Evolutionary conservation across 1,284 basidiomycete genomes (phyloP), one percentile per base, ranked within the genome.

Genomic region (Austroboletus niveus): DNA sequence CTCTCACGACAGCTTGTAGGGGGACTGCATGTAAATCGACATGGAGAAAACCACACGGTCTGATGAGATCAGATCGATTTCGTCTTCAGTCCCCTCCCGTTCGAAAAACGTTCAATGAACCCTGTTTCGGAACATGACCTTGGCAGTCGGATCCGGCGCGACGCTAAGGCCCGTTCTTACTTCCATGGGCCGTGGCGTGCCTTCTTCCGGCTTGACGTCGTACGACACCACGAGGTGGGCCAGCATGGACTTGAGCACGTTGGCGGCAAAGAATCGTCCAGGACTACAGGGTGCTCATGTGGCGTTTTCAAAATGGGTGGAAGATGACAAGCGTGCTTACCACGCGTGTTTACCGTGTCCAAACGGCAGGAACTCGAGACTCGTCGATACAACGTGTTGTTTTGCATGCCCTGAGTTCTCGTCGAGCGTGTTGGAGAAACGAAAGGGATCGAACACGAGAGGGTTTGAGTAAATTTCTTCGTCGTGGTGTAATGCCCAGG

Each of bases 71-170:
- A 24, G 22, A 24, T 24, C 22, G 22, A 24, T 24, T 24, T 24
- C 22, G 22, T 24, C 22, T 24, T 24, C 22, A 5, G 22, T 24
- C 5, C 22, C 14, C 32, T 9, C 32, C 6, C 3, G 32, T 7
- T 34, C 32, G 32, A 34, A 38, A 24, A 24, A 3, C 22, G 22
- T 24, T 42, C n/a, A 46, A 40, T 42, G 7, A 20, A n/a, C 14
- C 39, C 49, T 52, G 17, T 30, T 57, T 39, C 54, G 41, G 41
- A 57, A 56, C 50, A 57, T 57, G 10, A 57, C 49, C 31, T 43
- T 48, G 45, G 42, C 27, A 11, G 32, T 8, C 10, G 54, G 43
- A 17, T 57, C 48, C 5, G 48, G 49, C 4, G 36, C 29, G n/a
- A 49, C 29, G 14, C 30, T 12, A 1, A 39, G 12, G 10, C 55